Base-by-base conservation (phyloP, 208 protist species). In the Acanthamoeba rhysodes region DNA sequence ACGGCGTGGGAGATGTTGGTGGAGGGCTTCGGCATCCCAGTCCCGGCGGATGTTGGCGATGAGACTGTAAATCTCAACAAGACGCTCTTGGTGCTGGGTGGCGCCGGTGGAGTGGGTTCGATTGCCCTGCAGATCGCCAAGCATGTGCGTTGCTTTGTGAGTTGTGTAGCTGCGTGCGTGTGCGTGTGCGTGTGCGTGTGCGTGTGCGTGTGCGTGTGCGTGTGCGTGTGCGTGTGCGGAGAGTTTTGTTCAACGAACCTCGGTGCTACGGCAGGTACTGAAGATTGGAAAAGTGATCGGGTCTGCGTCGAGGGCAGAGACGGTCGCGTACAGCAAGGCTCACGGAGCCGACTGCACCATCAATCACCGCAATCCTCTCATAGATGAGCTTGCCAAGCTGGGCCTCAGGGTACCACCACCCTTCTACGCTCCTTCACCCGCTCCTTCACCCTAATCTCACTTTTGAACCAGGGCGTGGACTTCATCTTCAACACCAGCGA, bases 401-500 rank as follows among this genome's bases (percentile, higher is more conserved):
- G 90, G 90, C 48, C 24, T 94, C 72, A 84, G 84, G 90, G 62
- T 68, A 29, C 62, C 2, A 24, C 62, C 0, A 12, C 34, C 20
- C 24, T 68, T 68, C 24, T 7, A 32, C 62, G n/a, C n/a, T n/a
- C n/a, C n/a, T n/a, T 29, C 62, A n/a, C 4, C 24, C 4, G 27
- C 12, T 64, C 24, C n/a, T 24, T 68, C 27, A 18, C 62, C 45
- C 8, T 2, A 48, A 4, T 4, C 45, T 48, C 45, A 7, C 45
- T 48, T 4, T 24, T 24, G 62, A 3, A 10, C 62, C n/a, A 70
- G 64, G 90, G 90, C 5, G 90, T 84, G 29, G 70, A 94, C 50
- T 94, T 84, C 90, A 84, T 94, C 41, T 84, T 94, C 90, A 84
- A 94, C 90, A 70, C 50, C 0, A 84, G 22, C 14, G 90, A 94